Conservation (phyloP, 2,329 filamentous ascomycete species). For the Paraphoma chrysanthemicola region DNA sequence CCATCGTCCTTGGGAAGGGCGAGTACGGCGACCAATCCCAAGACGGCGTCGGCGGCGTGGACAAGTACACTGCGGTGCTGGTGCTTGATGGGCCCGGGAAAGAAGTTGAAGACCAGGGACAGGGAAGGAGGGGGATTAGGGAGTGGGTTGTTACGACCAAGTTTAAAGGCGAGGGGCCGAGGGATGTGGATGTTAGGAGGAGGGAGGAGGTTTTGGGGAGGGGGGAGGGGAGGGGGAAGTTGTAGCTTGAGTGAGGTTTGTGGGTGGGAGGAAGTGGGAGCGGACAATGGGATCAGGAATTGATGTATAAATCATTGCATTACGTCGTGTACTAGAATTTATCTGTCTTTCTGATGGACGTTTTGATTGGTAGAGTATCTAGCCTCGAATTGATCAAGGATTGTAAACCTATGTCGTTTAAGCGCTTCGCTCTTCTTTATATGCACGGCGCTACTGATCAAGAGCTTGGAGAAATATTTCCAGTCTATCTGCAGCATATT, state of each 20-base stretch:
- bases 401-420: no score
- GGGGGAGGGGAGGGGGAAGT: constrained; percentile 14
- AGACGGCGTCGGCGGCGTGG: constrained; percentile 41
- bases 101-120: constrained; percentile 60
- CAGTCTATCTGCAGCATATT: no score
- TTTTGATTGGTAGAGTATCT: no score
- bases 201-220: constrained; percentile 54
- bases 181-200: constrained; percentile 60
- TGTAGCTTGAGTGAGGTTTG: constrained; percentile 9
- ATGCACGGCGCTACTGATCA: no score
- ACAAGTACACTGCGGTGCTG: constrained; percentile 61
- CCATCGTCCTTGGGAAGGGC: constrained; percentile 48
- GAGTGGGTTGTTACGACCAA: constrained; percentile 65
- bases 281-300: no score
- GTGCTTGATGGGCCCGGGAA: constrained; percentile 62
- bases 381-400: no score
- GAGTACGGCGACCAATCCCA: constrained; percentile 42
- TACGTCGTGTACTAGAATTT: no score
- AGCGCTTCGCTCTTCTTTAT: no score
- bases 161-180: constrained; percentile 63
- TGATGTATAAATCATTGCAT: no score
- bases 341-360: no score
- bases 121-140: constrained; percentile 56
- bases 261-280: no score
- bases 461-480: no score